These are phyloP conservation scores for Pseudogymnoascus sp. DNA, from an alignment of 2,329 filamentous ascomycete species.

Conservation along the genomic window DNA sequence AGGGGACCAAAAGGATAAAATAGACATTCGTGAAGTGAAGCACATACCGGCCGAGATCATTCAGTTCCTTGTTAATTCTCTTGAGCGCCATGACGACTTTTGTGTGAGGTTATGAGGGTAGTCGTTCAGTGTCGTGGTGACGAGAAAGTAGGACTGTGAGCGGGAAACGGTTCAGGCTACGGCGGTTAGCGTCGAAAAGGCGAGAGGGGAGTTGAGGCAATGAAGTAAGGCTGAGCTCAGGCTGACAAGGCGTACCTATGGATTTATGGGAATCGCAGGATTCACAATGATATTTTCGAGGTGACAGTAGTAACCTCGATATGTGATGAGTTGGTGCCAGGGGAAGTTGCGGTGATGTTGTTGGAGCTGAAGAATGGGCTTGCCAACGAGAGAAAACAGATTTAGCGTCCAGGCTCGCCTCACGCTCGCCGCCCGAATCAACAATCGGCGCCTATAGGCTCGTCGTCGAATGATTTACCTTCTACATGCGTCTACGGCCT, in stretches of 20 bases:
- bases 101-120: slow-evolving; percentile 18
- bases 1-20: slow-evolving; percentile 10
- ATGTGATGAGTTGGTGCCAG: background rate
- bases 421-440: background rate
- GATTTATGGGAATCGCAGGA: background rate
- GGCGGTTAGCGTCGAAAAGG: slow-evolving; percentile 10
- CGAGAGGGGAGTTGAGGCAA: slow-evolving; percentile 5
- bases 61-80: slow-evolving; percentile 91
- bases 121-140: slow-evolving; percentile 29
- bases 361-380: background rate
- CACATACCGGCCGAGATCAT: slow-evolving; percentile 78
- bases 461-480: background rate
- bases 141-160: slow-evolving; percentile 16
- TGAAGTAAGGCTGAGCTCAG: slow-evolving; percentile 6
- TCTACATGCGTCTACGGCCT: background rate
- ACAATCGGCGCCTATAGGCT: slow-evolving; percentile 4
- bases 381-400: slow-evolving; percentile 6
- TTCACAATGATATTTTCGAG: background rate
- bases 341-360: slow-evolving; percentile 3
- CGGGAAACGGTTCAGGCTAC: slow-evolving; percentile 9
- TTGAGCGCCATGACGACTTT: slow-evolving; percentile 65
- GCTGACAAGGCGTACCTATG: background rate
- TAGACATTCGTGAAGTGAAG: background rate
- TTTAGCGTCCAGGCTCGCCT: slow-evolving; percentile 8
- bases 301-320: background rate